These are phyloP conservation scores for Saccharata proteae DNA, from an alignment of 2,329 filamentous ascomycete genomes.

Conservation along the genomic window DNA sequence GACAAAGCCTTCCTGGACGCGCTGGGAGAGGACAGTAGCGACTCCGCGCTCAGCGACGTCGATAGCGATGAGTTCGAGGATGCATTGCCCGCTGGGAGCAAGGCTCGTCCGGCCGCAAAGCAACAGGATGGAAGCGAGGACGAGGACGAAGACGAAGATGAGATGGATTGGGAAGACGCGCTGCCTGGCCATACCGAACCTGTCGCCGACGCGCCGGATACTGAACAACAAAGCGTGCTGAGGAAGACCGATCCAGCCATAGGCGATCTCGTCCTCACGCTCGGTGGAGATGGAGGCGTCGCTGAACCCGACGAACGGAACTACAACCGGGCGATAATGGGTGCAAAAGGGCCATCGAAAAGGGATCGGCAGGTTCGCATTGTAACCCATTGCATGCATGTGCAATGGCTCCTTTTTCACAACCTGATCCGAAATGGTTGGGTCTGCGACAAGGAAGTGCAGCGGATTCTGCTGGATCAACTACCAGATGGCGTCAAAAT, in stretches of 20 bases:
- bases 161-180: constrained; percentile 28
- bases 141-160: constrained; percentile 11
- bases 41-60: background rate
- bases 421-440: constrained; percentile 52
- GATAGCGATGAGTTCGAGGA: constrained; percentile 8
- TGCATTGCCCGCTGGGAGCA: background rate
- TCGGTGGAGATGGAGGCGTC: too few species aligned
- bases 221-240: too few species aligned
- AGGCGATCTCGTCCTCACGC: constrained; percentile 14
- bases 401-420: constrained; percentile 78
- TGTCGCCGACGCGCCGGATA: constrained; percentile 46
- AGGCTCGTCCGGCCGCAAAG: too few species aligned
- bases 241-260: constrained; percentile 10
- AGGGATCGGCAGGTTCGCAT: constrained; percentile 67
- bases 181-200: constrained; percentile 22
- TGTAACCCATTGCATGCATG: constrained; percentile 77
- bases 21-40: constrained; percentile 1
- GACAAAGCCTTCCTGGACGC: constrained; percentile 8
- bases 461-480: constrained; percentile 18
- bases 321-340: constrained; percentile 17
- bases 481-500: constrained; percentile 22
- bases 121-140: constrained; percentile 2
- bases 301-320: constrained; percentile 3
- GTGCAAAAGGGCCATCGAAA: constrained; percentile 71
- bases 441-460: constrained; percentile 23